phyloP scores from a whole-genome alignment of 1,284 basidiomycete genomes.

The Xanthoconium separans region DNA sequence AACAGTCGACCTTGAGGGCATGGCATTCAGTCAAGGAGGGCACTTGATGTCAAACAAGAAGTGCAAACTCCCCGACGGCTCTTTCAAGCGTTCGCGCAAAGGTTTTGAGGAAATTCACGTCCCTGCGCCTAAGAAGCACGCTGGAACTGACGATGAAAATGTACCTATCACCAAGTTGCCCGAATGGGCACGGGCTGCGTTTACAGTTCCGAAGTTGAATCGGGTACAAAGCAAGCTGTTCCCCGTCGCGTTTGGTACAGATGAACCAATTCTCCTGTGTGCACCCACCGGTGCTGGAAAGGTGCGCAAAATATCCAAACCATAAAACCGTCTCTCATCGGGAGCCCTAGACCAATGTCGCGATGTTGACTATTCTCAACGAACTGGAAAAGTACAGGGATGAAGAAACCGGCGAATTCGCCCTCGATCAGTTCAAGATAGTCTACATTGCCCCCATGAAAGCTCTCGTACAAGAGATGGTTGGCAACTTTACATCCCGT shows the following conservation, averaged over 20 bases:
- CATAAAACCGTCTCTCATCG: conserved; percentile 9
- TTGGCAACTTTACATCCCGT: conserved; percentile 88
- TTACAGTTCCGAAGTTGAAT: conserved; percentile 84
- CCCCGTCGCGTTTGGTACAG: conserved; percentile 91
- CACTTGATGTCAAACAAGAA: conserved; percentile 99
- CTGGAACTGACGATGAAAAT: conserved; percentile 64
- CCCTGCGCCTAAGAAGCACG: conserved; percentile 86
- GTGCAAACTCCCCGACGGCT: conserved; percentile 81
- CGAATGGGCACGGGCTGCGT: conserved; percentile 85
- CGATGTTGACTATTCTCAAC: conserved; percentile 91
- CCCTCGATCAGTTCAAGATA: conserved; percentile 93
- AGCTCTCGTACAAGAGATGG: conserved; percentile 96
- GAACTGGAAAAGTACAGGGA: conserved; percentile 86
- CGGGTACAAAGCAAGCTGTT: conserved; percentile 93
- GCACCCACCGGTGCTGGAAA: conserved; percentile 99
- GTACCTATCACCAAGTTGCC: conserved; percentile 81
- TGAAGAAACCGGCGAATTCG: conserved; percentile 81
- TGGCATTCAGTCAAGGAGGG: conserved; percentile 95
- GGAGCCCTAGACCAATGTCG: conserved; percentile 85
- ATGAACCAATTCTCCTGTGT: conserved; percentile 94
- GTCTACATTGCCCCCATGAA: conserved; percentile 99
- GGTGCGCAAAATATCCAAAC: conserved; percentile 44
- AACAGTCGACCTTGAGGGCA: conserved; percentile 88
- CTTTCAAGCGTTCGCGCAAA: conserved; percentile 95
- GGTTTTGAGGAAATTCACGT: conserved; percentile 99